Base-by-base conservation (phyloP, 148 eudicot species). In the Persicaria maculosa region DNA sequence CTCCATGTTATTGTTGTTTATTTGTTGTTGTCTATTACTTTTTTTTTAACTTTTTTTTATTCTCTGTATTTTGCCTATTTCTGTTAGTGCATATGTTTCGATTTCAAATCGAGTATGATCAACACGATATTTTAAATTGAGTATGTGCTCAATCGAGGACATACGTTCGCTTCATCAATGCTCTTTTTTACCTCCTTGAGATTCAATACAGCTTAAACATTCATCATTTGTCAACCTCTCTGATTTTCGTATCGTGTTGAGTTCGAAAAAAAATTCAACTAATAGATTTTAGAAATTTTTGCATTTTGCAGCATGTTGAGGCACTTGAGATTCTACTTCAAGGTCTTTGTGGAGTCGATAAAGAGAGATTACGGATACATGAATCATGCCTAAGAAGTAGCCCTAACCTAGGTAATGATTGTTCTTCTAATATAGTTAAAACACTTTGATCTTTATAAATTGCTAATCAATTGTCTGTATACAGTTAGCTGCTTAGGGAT, bases 271-370 rank as follows among this genome's bases (percentile, higher is more conserved):
- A 46, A 10, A 54, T n/a, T n/a, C 36, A 45, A 47, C 50, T 5
- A 47, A 47, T 47, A 47, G 7, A 1, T 0, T 47, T 47, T 47
- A 10, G 50, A 47, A 47, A 11, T 5, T n/a, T 17, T 74, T 65
- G 1, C 80, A 0, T 78, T 46, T 53, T 82, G 81, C 86, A 93
- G 98, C 97, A 91, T 81, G 98, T 93, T 76, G 98, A 93, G 87
- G 98, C 98, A 19, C 89, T 93, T 61, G 97, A 91, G 82, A 93
- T 93, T 80, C 97, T 93, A 79, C 95, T 93, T 68, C 95, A 89
- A 74, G 98, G 98, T 46, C 89, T 93, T 40, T 89, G 91, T 79
- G 98, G 95, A 67, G 93, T 90, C 71, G 84, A 84, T 50, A 90
- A 85, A 72, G 91, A 93, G 74, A 85, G 83, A 12, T 79, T 93